Evolutionary conservation across 2,329 filamentous ascomycete species (phyloP), one percentile per base, ranked within the genome.

Genomic region (Fusarium nisikadoi): DNA sequence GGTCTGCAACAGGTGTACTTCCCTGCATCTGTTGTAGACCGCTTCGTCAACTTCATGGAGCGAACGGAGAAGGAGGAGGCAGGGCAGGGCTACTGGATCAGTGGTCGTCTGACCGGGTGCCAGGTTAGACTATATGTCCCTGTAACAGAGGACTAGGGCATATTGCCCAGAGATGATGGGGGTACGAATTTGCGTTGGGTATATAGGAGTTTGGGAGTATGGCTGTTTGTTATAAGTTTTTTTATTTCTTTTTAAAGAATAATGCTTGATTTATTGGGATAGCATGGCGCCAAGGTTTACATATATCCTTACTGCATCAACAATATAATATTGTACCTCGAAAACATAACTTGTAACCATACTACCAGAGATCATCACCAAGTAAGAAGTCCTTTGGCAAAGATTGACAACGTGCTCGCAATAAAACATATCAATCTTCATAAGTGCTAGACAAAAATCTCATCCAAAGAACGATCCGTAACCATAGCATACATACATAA

Each of bases 401-500:
- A 35, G 11, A 50, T 8, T 31, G 27, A 31, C 7, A 35, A 3
- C 5, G 35, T 16, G 23, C n/a, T 50, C 19, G n/a, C 1, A 35
- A n/a, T 8, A 3, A 35, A 50, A 20, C 25, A 31, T 43, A 45
- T 57, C 7, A 20, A 55, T 53, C 39, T 57, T 57, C 58, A 25
- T 61, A 38, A 57, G 20, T 31, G 45, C 55, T 58, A 39, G 49
- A 23, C 1, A 14, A 19, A 62, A 57, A 39, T 29, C 49, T 53
- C 31, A 65, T 33, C 49, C 33, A 19, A 49, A 41, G 20, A 19
- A 56, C 42, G 43, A 52, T 53, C 71, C 62, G 42, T 66, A 57
- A 56, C 62, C 70, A 73, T 55, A 47, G 55, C 42, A 50, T 53
- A 53, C 41, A 49, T 56, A 71, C 66, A 53, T 71, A 67, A 71